Conservation (phyloP, 768 basidiomycete species). For the Russula sp. region DNA sequence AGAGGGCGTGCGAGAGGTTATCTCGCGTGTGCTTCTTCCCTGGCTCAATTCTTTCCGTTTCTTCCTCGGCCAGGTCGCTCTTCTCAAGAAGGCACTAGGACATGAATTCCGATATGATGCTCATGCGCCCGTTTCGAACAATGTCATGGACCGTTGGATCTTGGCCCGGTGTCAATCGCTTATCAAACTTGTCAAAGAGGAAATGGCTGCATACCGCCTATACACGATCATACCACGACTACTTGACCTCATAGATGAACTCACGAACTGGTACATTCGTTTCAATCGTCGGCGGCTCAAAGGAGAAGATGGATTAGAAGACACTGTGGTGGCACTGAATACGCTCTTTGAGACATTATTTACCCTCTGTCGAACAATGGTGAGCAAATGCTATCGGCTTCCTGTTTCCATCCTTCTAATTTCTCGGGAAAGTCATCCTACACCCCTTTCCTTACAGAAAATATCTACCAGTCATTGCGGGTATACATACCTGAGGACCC, state of each 20-base stretch:
- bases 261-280: slow-evolving; percentile 99
- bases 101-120: slow-evolving; percentile 82
- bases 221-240: slow-evolving; percentile 97
- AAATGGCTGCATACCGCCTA: slow-evolving; percentile 96
- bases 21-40: slow-evolving; percentile 93
- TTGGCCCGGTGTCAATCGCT: slow-evolving; percentile 97
- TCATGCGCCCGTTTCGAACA: slow-evolving; percentile 76
- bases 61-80: slow-evolving; percentile 91
- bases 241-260: slow-evolving; percentile 87
- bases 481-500: slow-evolving; percentile 80
- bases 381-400: slow-evolving; percentile 39
- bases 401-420: slow-evolving; percentile 9
- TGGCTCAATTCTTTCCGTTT: slow-evolving; percentile 99
- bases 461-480: slow-evolving; percentile 87
- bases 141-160: slow-evolving; percentile 99
- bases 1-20: slow-evolving; percentile 94
- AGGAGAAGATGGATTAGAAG: slow-evolving; percentile 88
- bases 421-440: slow-evolving; percentile 74
- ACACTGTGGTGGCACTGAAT: slow-evolving; percentile 85
- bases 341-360: slow-evolving; percentile 94
- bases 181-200: slow-evolving; percentile 84
- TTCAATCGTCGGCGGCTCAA: slow-evolving; percentile 96
- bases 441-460: slow-evolving; percentile 97
- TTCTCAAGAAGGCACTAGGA: slow-evolving; percentile 78
- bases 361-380: slow-evolving; percentile 94